Evolutionary conservation across 2,329 filamentous ascomycete species (phyloP), one percentile per base, ranked within the genome.

Genomic region (Colletotrichum sp.): DNA sequence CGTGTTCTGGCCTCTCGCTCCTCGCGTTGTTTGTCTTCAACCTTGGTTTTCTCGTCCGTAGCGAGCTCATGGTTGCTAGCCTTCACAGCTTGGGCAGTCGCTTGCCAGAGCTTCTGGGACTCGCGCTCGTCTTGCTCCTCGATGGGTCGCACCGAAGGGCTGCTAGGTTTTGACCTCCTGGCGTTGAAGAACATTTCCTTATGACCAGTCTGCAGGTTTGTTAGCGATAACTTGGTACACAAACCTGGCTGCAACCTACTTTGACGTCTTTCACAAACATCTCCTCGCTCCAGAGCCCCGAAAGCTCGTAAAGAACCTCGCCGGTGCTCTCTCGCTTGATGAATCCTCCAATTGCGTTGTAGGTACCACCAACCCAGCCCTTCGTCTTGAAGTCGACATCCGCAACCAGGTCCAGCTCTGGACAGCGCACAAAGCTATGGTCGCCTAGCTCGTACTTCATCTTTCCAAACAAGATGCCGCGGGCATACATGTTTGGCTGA

Each of bases 391-490:
- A 99, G 79, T 99, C 97, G 77, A 99, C 93, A 83, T 99, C 96
- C 76, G 96, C 96, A 30, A 93, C 91, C 22, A 99, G 89, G 74
- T 96, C 93, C 22, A 95, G 91, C 83, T 98, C 96, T 0, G 96
- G 95, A 84, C 97, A 98, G 79, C 93, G 91, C 25, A 99, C 95
- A 80, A 96, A 95, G 83, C 96, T 98, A 87, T 98, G 96, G 83
- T 98, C 96, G 78, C 96, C 97, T 9, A 99, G 92, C 87, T 99
- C 97, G 85, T 98, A 99, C 85, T 98, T 98, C 97, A 99, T 98
- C 85, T 98, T 98, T 64, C 97, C 97, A 81, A 99, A 98, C 11
- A 99, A 89, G 76, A 99, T 98, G 44, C 97, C 96, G 77, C 97
- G 92, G 27, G 96, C 97, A 84, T 99, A 99, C 96, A 99, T 99